Evolutionary conservation across 306 rosid species (phyloP).

Genomic region (Arachis stenosperma): DNA sequence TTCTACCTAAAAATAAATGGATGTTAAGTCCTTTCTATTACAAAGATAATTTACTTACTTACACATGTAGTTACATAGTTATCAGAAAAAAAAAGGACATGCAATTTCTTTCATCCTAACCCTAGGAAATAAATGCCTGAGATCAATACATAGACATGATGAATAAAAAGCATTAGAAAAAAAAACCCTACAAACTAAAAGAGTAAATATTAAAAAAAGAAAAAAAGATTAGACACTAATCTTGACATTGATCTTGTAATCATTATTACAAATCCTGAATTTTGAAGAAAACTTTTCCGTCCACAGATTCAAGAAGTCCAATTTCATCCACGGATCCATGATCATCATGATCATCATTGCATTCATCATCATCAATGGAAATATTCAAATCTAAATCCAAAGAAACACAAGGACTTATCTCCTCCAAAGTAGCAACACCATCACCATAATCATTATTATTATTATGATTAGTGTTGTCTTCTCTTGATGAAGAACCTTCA

Average conservation of each 20-base stretch:
- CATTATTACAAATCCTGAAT: conserved; percentile 46
- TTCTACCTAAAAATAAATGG: not conserved
- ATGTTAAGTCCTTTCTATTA: conserved; percentile 27
- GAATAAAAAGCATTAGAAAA: conserved; percentile 40
- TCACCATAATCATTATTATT: conserved; percentile 3
- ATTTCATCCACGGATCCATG: conserved; percentile 64
- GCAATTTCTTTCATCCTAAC: conserved; percentile 33
- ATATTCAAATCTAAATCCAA: conserved; percentile 95
- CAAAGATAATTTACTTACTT: conserved; percentile 45
- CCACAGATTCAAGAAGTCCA: conserved; percentile 85
- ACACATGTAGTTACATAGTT: conserved; percentile 53
- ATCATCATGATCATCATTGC: conserved; percentile 34
- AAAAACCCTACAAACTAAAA: conserved; percentile 24
- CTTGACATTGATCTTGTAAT: conserved; percentile 39
- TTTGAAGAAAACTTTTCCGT: conserved; percentile 75
- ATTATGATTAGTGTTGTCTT: not conserved
- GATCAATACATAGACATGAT: conserved; percentile 40
- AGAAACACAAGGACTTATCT: conserved; percentile 57
- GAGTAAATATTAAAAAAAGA: not conserved
- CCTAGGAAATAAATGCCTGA: conserved; percentile 39
- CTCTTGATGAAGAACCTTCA: conserved; percentile 32
- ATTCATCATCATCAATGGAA: conserved; percentile 62
- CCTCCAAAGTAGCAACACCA: conserved; percentile 37
- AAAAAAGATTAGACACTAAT: not conserved
- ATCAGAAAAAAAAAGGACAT: not conserved